Conservation (phyloP, 805 yeast genomes). For the Myxozyma neglecta region DNA sequence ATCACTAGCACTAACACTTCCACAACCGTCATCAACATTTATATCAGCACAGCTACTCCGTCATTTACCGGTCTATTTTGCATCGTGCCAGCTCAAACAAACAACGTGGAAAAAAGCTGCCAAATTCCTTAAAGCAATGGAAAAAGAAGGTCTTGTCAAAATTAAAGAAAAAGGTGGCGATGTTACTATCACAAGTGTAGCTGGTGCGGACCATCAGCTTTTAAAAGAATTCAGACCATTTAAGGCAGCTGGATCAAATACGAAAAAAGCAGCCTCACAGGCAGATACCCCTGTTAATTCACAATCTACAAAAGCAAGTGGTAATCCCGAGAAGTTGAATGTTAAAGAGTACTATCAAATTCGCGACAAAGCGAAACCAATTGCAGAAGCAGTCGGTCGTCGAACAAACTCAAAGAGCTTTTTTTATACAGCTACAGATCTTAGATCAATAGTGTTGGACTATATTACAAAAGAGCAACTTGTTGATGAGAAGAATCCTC, state of each 20-base stretch:
- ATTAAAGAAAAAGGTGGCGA: constrained; percentile 86
- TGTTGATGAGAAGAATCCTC: constrained; percentile 54
- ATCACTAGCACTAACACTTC: constrained; percentile 48
- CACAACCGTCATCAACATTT: constrained; percentile 71
- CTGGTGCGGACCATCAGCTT: constrained; percentile 49
- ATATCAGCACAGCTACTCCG: constrained; percentile 67
- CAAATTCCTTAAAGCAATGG: constrained; percentile 83
- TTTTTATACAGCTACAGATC: constrained; percentile 55
- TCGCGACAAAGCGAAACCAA: constrained; percentile 50
- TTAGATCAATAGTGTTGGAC: constrained; percentile 52
- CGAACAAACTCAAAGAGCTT: constrained; percentile 41
- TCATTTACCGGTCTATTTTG: constrained; percentile 57
- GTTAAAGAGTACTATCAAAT: constrained; percentile 22
- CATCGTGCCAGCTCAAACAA: constrained; percentile 56
- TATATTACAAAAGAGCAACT: constrained; percentile 59
- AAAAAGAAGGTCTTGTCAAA: constrained; percentile 65
- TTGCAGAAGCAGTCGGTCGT: constrained; percentile 48
- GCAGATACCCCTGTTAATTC: not conserved
- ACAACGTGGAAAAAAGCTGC: constrained; percentile 89
- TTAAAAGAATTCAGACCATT: constrained; percentile 67
- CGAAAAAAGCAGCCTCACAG: constrained; percentile 19
- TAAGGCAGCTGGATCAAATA: constrained; percentile 37
- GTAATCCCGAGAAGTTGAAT: not conserved
- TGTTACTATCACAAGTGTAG: constrained; percentile 54
- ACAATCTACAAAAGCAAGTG: not conserved